Evolutionary conservation across 2,329 filamentous ascomycete genomes (phyloP), one percentile per base, ranked within the genome.

Genomic region (Xylariales sp.): DNA sequence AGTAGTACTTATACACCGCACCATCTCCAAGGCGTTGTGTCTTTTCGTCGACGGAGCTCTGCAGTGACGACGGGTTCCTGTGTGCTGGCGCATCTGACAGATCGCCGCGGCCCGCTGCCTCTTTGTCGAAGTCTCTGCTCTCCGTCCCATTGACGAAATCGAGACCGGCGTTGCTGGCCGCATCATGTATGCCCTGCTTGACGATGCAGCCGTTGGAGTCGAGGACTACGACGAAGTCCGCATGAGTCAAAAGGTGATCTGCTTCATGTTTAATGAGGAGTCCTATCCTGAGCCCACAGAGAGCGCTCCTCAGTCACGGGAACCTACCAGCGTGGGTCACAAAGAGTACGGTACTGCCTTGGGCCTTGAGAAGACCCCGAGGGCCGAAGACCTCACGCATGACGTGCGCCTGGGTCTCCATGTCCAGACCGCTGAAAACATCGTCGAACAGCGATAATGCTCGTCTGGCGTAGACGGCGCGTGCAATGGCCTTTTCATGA

Each of bases 191-290:
- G 4, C 64, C 62, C 44, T 59, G 55, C 24, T 60, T 51, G 5
- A 46, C 40, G 36, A 59, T 46, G 3, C 25, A 40, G 3, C 59
- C 58, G 16, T 51, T 33, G 10, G 21, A 27, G 12, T 43, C 40
- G 3, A 66, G 41, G 3, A 53, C 53, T n/a, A 66, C 51, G 6
- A 66, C 57, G 4, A 61, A 50, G 43, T 66, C 59, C 27, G 63
- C 60, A 37, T 55, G 18, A 29, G 16, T 46, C 7, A 51, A 54
- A 42, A 32, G 38, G 16, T 33, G 38, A 22, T 16, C 36, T 39
- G 16, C 4, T 14, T 9, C 7, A n/a, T 10, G 9, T n/a, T 38
- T 38, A 38, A 24, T 5, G 20, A n/a, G 8, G 4, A n/a, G 12
- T 14, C n/a, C 21, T 16, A 15, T n/a, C 16, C 12, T 9, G 14